Conservation (phyloP, 2,329 filamentous ascomycete species). For the Colletotrichum cereale region DNA sequence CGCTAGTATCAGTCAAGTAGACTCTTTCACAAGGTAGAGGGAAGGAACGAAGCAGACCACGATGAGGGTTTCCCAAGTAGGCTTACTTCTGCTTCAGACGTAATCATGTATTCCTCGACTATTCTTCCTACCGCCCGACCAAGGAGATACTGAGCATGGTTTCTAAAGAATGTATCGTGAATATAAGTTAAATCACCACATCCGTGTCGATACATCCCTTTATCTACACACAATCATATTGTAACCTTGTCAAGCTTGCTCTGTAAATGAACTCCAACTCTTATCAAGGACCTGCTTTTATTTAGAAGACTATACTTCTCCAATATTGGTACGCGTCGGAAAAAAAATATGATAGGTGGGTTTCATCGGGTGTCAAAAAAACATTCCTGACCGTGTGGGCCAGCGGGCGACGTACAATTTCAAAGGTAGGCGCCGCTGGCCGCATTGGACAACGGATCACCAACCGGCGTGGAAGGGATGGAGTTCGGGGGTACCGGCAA, state of each 20-base stretch:
- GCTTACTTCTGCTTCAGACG: not conserved
- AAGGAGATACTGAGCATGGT: not conserved
- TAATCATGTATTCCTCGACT: not conserved
- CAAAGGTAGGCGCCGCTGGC: conserved; percentile 1
- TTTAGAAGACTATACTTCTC: not conserved
- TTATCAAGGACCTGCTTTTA: not conserved
- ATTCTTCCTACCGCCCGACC: not conserved
- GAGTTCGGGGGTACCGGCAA: conserved; percentile 23
- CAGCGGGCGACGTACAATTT: not conserved
- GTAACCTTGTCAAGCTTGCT: not conserved
- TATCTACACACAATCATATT: not conserved
- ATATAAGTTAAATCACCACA: too few species aligned
- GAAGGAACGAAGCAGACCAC: conserved; percentile 14
- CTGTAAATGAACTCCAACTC: not conserved
- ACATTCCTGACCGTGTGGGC: conserved; percentile 14
- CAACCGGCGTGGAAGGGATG: conserved; percentile 36
- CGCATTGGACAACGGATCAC: conserved; percentile 19
- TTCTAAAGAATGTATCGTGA: not conserved
- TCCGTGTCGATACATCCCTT: not conserved
- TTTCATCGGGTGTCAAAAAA: conserved; percentile 8
- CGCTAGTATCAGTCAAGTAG: conserved; percentile 10
- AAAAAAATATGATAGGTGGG: not conserved
- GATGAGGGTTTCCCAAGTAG: not conserved
- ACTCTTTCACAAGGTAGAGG: not conserved
- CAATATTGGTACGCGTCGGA: not conserved